These are phyloP conservation scores for Candida hungchunana DNA, from an alignment of 805 yeast species.

Conservation along the genomic window DNA sequence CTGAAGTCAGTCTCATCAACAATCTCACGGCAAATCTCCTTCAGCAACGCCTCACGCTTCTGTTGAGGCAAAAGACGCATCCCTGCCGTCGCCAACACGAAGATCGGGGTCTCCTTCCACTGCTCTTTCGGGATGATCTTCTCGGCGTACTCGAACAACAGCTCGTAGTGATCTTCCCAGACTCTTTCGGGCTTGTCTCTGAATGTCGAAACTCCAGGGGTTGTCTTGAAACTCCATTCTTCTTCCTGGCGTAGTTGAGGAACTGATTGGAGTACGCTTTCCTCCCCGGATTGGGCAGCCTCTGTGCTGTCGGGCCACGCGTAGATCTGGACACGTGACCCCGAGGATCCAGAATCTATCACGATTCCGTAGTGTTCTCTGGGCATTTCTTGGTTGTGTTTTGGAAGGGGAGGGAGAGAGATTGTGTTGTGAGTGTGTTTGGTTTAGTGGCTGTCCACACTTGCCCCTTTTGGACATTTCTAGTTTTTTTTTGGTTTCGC, in stretches of 20 bases:
- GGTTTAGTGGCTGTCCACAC: background rate
- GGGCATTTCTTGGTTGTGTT: conserved; percentile 4
- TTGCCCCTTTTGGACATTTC: background rate
- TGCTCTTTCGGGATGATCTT: conserved; percentile 59
- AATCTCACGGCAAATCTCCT: conserved; percentile 56
- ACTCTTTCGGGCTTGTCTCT: conserved; percentile 48
- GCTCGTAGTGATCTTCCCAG: conserved; percentile 68
- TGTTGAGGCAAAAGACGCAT: conserved; percentile 71
- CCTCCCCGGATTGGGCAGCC: conserved; percentile 24
- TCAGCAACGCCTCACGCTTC: conserved; percentile 50
- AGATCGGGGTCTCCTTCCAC: conserved; percentile 72
- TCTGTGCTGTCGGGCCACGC: conserved; percentile 61
- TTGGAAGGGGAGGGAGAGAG: too few relatives aligned
- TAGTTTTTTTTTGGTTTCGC: background rate
- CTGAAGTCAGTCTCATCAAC: conserved; percentile 51
- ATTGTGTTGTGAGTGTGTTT: too few relatives aligned
- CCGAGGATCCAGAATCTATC: conserved; percentile 93
- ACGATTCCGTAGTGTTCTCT: conserved; percentile 69
- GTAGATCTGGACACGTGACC: conserved; percentile 83
- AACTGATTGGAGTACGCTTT: conserved; percentile 44
- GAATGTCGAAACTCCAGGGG: conserved; percentile 82
- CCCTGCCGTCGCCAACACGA: conserved; percentile 94
- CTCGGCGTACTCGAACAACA: conserved; percentile 65
- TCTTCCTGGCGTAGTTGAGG: conserved; percentile 63
- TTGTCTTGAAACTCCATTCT: conserved; percentile 66